A percentile compares a stretch with the other conserved stretches of the same genome.
phyloP scores from a whole-genome alignment of 1,284 basidiomycete species.

The Ustilago crameri region DNA sequence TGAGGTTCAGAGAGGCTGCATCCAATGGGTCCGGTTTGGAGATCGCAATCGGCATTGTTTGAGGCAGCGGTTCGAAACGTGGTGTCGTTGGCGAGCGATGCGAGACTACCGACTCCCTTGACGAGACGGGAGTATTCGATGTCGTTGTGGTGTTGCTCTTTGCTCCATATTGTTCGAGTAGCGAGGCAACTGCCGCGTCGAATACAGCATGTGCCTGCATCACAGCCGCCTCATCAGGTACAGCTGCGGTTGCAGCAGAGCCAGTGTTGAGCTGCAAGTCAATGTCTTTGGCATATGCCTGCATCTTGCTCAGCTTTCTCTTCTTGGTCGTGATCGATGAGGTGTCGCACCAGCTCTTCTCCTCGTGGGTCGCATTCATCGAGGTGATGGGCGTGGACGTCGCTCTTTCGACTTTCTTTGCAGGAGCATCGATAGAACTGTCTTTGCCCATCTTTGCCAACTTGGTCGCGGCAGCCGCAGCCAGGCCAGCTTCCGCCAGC shows the following conservation, averaged over 20 bases:
- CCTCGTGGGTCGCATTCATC: not conserved
- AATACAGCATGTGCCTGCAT: not conserved
- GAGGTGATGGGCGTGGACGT: not conserved
- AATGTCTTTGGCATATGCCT: slow-evolving; percentile 24
- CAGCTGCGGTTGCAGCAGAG: not conserved
- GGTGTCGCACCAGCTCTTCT: slow-evolving; percentile 16
- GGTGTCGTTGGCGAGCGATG: slow-evolving; percentile 20
- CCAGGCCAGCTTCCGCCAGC: slow-evolving; percentile 23
- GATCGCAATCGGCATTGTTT: too few species aligned
- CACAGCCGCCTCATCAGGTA: not conserved
- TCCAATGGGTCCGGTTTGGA: not conserved
- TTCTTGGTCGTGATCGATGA: slow-evolving; percentile 31
- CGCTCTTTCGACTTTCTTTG: not conserved
- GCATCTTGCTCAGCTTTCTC: slow-evolving; percentile 17
- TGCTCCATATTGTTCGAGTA: not conserved
- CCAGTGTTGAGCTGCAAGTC: slow-evolving; percentile 10
- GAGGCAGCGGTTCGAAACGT: slow-evolving; percentile 1
- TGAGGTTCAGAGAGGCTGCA: not conserved
- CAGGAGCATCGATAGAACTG: not conserved
- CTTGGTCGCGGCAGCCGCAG: slow-evolving; percentile 13
- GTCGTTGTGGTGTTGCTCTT: not conserved
- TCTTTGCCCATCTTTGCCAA: slow-evolving; percentile 19
- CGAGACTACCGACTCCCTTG: slow-evolving; percentile 11
- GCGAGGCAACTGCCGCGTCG: not conserved
- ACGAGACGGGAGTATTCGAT: slow-evolving; percentile 6